Base-by-base conservation (phyloP, 1,139 yeast species). In the Saccharomyces hybrid region DNA sequence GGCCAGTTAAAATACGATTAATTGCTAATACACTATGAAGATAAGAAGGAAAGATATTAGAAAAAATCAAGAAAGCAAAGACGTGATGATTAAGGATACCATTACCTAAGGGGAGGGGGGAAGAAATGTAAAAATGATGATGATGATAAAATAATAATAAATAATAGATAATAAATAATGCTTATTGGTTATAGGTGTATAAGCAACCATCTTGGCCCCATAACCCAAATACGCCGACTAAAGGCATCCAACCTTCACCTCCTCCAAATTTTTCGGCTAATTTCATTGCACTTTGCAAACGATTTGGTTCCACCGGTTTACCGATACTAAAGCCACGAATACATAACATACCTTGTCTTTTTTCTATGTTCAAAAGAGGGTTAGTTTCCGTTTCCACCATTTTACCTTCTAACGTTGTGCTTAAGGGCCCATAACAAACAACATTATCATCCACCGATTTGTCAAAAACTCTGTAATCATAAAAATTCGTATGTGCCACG, bases 171-270 rank as follows among this genome's bases (percentile, higher is more conserved):
- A 16, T 8, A 25, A 9, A 26, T 26, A 29, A 47, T 8, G n/a
- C 6, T 38, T 38, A 49, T 57, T 54, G 66, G 49, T 64, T 65
- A 50, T 61, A 67, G 28, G 64, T 56, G 53, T 67, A 86, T 60
- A 85, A 78, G 64, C 93, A 85, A 1, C 93, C 91, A 68, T 86
- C 95, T 48, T 70, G 74, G 9, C 90, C 93, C 78, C 85, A 84
- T 48, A 74, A 73, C 0, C 88, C 91, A 44, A 63, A 65, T 2
- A 83, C 70, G 0, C 78, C 76, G 25, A 64, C 59, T 8, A 84
- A 67, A 2, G 81, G 80, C 80, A 82, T 80, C 73, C 84, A 83
- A 5, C 88, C 87, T 55, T 84, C 87, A 23, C 78, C 76, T 31
- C 73, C 77, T 51, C 74, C 72, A 56, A 64, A 56, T 20, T 63